Evolutionary conservation across 2,329 filamentous ascomycete genomes (phyloP).

Genomic region (Leptographium galeiforme): DNA sequence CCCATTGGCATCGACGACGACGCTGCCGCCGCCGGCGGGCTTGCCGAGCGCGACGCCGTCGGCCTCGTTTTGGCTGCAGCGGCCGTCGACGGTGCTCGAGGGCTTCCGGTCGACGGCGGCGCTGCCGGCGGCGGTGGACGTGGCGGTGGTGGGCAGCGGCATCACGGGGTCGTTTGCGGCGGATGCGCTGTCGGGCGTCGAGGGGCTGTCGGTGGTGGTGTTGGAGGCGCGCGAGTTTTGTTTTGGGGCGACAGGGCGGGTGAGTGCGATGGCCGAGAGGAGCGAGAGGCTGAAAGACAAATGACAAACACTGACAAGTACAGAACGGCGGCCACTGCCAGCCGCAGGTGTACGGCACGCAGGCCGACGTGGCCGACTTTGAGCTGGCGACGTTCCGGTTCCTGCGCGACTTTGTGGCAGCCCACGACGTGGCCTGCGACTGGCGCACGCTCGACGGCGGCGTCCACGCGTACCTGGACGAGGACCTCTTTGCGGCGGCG

Average conservation of each 20-base stretch:
- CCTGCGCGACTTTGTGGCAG: conserved; percentile 42
- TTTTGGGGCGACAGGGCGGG: conserved; percentile 71
- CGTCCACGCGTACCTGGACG: conserved; percentile 49
- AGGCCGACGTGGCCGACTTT: conserved; percentile 52
- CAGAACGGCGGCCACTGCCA: conserved; percentile 67
- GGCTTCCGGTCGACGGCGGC: conserved; percentile 54
- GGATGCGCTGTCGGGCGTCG: conserved; percentile 37
- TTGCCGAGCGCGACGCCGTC: conserved; percentile 50
- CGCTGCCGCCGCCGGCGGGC: conserved; percentile 20
- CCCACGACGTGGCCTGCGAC: conserved; percentile 52
- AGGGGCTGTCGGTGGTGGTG: conserved; percentile 45
- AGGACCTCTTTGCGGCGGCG: conserved; percentile 39
- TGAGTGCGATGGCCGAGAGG: too few species aligned
- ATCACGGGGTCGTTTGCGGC: conserved; percentile 65
- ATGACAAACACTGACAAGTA: too few species aligned
- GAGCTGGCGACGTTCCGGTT: conserved; percentile 56
- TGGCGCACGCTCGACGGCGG: conserved; percentile 43
- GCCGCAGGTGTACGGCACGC: conserved; percentile 49
- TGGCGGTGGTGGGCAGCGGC: conserved; percentile 61
- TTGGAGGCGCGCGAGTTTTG: conserved; percentile 70
- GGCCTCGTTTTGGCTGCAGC: conserved; percentile 59
- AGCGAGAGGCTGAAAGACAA: too few species aligned
- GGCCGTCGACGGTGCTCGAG: conserved; percentile 49
- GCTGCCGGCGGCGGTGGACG: conserved; percentile 49
- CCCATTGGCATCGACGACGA: not conserved